These are phyloP conservation scores for Harrya chromipes DNA, from an alignment of 768 basidiomycete species.

Conservation along the genomic window DNA sequence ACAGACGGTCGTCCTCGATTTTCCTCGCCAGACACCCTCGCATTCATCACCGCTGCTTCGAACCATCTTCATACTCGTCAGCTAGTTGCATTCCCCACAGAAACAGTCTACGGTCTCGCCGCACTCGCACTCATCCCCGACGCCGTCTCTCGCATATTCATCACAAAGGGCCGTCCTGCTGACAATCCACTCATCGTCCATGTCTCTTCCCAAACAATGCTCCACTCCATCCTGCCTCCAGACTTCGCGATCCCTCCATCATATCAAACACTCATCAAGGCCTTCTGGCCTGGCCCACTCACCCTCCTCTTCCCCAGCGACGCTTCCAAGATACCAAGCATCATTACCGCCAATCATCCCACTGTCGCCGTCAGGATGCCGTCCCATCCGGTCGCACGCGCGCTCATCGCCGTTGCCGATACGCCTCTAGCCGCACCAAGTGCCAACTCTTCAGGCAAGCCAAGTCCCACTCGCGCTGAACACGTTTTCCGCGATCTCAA, in stretches of 20 bases:
- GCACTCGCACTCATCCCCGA: constrained; percentile 67
- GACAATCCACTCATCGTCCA: constrained; percentile 99
- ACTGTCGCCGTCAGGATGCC: constrained; percentile 94
- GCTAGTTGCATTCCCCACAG: constrained; percentile 89
- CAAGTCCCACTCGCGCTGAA: constrained; percentile 86
- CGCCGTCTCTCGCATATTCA: constrained; percentile 75
- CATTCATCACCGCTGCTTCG: constrained; percentile 55
- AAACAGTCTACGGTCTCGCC: constrained; percentile 98
- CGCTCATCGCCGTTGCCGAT: constrained; percentile 73
- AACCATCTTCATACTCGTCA: constrained; percentile 45
- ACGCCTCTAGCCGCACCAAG: constrained; percentile 90
- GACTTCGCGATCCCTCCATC: constrained; percentile 56
- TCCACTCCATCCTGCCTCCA: constrained; percentile 67
- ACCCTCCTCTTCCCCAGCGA: constrained; percentile 87
- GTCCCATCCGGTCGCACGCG: constrained; percentile 87
- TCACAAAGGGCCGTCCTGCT: constrained; percentile 85
- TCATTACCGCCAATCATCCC: constrained; percentile 74
- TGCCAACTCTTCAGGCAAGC: constrained; percentile 92
- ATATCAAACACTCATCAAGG: constrained; percentile 72
- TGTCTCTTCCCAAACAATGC: constrained; percentile 83
- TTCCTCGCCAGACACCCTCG: constrained; percentile 46
- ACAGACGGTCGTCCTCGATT: constrained; percentile 46
- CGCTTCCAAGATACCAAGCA: constrained; percentile 55
- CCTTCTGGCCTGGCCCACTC: constrained; percentile 94
- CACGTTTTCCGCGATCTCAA: constrained; percentile 81